These are phyloP conservation scores for Telopea speciosissima DNA, from an alignment of 177 flowering plant genomes.

Conservation along the genomic window DNA sequence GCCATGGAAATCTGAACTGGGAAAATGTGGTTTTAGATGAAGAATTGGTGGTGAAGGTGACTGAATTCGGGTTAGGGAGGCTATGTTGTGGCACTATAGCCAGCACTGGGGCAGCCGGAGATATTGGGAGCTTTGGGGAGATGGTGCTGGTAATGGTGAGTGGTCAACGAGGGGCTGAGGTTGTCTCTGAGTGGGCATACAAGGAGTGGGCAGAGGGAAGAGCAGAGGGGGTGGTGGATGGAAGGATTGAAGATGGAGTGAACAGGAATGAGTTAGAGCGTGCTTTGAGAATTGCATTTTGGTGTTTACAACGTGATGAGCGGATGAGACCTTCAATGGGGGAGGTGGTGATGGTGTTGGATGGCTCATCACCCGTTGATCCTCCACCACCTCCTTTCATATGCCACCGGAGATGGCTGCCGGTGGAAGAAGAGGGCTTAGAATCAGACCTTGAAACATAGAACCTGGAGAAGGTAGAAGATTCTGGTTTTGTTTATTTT, in stretches of 20 bases:
- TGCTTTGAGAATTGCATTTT: constrained; percentile 50
- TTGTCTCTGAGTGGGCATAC: constrained; percentile 35
- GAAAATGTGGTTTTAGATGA: constrained; percentile 57
- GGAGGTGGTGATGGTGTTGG: constrained; percentile 64
- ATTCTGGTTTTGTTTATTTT: neutral
- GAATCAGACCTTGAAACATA: constrained; percentile 13
- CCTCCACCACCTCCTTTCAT: constrained; percentile 52
- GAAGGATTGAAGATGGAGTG: constrained; percentile 27
- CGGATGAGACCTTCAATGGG: constrained; percentile 59
- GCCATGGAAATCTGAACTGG: constrained; percentile 65
- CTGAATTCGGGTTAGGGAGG: constrained; percentile 44
- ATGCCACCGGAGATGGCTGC: constrained; percentile 10
- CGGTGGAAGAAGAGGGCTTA: constrained; percentile 10
- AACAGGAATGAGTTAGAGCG: constrained; percentile 48
- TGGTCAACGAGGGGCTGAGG: constrained; percentile 24
- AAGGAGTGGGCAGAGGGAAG: constrained; percentile 42
- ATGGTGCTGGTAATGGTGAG: constrained; percentile 36
- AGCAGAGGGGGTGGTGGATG: constrained; percentile 30
- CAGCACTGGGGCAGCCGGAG: constrained; percentile 33
- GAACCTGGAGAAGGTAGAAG: neutral
- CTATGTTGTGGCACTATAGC: constrained; percentile 11
- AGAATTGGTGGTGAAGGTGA: constrained; percentile 48
- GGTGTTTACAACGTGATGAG: constrained; percentile 59
- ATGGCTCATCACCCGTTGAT: constrained; percentile 56
- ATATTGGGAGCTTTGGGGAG: constrained; percentile 55